Evolutionary conservation across 1,284 basidiomycete species (phyloP).

Genomic region (Microbotryum violaceum): DNA sequence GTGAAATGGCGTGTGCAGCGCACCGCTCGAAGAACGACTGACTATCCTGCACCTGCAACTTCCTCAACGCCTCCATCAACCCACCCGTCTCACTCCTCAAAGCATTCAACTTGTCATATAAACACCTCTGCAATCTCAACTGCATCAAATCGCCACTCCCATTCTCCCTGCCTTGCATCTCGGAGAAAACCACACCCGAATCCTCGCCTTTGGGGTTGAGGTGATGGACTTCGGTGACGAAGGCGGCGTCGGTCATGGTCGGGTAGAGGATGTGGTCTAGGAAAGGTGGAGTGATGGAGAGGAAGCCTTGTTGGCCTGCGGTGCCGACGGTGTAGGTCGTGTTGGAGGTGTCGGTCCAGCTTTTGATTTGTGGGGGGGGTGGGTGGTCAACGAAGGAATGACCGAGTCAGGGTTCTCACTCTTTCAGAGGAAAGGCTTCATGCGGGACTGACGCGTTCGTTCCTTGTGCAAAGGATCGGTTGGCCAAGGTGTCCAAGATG

Average conservation of each 20-base stretch:
- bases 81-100: slow-evolving; percentile 97
- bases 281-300: slow-evolving; percentile 76
- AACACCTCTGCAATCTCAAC: slow-evolving; percentile 67
- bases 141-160: slow-evolving; percentile 84
- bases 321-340: slow-evolving; percentile 97
- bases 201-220: slow-evolving; percentile 84
- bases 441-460: not conserved
- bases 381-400: not conserved
- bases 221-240: slow-evolving; percentile 76
- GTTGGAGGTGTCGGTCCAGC: slow-evolving; percentile 67
- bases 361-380: too few species aligned
- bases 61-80: slow-evolving; percentile 81
- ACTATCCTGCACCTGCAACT: slow-evolving; percentile 86
- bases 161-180: slow-evolving; percentile 96
- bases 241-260: slow-evolving; percentile 83
- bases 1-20: not conserved
- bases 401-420: slow-evolving; percentile 61
- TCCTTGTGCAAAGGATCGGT: slow-evolving; percentile 79
- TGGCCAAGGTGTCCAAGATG: slow-evolving; percentile 93
- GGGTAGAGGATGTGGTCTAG: slow-evolving; percentile 97
- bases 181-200: slow-evolving; percentile 71
- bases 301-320: slow-evolving; percentile 89
- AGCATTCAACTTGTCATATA: slow-evolving; percentile 75
- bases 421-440: slow-evolving; percentile 37
- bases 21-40: slow-evolving; percentile 34